Evolutionary conservation across 2,329 filamentous ascomycete genomes (phyloP), one percentile per base, ranked within the genome.

Genomic region (Thielaviopsis populi): DNA sequence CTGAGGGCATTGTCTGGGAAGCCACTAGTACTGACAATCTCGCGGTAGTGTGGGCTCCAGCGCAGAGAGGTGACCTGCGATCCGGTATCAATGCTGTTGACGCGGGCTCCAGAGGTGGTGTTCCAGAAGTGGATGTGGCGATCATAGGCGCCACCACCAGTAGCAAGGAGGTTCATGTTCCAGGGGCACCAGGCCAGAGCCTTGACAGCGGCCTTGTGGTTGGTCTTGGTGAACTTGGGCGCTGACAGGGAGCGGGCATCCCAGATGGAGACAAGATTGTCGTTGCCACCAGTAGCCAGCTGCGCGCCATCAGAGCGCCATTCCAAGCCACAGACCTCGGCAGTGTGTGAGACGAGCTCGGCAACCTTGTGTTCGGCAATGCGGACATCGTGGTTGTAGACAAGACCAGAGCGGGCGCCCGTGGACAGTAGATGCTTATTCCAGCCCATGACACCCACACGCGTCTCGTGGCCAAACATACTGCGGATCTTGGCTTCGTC

Each of bases 61-160:
- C 91, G 87, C 65, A 99, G 83, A 70, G 88, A 94, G 69, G 94
- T 99, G 65, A 99, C 95, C 76, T 99, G 94, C 58, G 91, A 96
- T 67, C 94, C 94, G 48, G 94, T 97, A 75, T 97, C 91, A 75
- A 99, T 97, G 82, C 90, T 95, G 85, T 99, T 99, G 78, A 95
- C 91, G 70, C 94, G 89, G 62, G 94, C 92, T 67, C 94, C 94
- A 3, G 92, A 96, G 24, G 94, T 97, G 58, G 91, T 95, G 82
- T 99, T 99, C 94, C 94, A 99, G 83, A 99, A 99, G 80, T 99
- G 94, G 75, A 99, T 99, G 77, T 96, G 89, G 70, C 91, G 88
- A 74, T 99, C 94, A 75, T 96, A 95, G 53, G 90, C 95, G 69
- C 94, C 94, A 72, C 94, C 94, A 65, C 94, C 94, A 53, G 94